Evolutionary conservation across 2,329 filamentous ascomycete genomes (phyloP).

Genomic region (Xenoacremonium recifei): DNA sequence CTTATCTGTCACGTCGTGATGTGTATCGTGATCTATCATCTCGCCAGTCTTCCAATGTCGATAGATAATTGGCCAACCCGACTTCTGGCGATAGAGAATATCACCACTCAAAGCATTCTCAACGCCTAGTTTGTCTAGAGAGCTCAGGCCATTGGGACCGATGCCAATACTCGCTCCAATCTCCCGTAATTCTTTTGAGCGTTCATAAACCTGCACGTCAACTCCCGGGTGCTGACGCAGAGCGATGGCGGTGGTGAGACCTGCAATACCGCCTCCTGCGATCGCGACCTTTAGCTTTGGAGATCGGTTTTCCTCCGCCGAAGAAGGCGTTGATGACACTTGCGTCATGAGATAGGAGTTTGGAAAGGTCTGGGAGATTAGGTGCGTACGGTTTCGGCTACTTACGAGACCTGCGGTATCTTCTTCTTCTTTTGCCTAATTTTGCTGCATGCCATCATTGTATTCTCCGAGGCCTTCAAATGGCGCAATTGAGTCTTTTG

Average conservation of each 20-base stretch:
- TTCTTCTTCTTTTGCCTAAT: no score
- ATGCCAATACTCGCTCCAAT: slow-evolving; percentile 49
- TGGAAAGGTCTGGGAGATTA: no score
- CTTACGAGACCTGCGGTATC: no score
- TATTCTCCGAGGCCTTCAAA: no score
- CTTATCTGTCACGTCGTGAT: slow-evolving; percentile 41
- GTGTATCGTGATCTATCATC: slow-evolving; percentile 16
- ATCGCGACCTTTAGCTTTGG: slow-evolving; percentile 41
- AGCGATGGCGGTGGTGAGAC: slow-evolving; percentile 46
- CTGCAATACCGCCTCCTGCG: slow-evolving; percentile 50
- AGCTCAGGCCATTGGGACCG: slow-evolving; percentile 52
- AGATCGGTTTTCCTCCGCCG: neutral
- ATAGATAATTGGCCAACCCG: slow-evolving; percentile 44
- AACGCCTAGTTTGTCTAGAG: slow-evolving; percentile 49
- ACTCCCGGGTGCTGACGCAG: slow-evolving; percentile 39
- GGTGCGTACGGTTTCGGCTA: no score
- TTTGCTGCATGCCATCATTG: no score
- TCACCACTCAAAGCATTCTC: slow-evolving; percentile 41
- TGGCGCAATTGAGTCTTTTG: no score
- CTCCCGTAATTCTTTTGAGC: slow-evolving; percentile 43
- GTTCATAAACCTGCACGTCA: slow-evolving; percentile 49
- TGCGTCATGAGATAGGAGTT: no score
- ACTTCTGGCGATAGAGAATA: slow-evolving; percentile 39
- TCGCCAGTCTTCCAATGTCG: slow-evolving; percentile 29
- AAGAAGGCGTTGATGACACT: no score